Percentiles rank a stretch among this genome's conserved stretches.
Conservation (phyloP, 306 rosid genomes). For the Astragalus membranaceus region DNA sequence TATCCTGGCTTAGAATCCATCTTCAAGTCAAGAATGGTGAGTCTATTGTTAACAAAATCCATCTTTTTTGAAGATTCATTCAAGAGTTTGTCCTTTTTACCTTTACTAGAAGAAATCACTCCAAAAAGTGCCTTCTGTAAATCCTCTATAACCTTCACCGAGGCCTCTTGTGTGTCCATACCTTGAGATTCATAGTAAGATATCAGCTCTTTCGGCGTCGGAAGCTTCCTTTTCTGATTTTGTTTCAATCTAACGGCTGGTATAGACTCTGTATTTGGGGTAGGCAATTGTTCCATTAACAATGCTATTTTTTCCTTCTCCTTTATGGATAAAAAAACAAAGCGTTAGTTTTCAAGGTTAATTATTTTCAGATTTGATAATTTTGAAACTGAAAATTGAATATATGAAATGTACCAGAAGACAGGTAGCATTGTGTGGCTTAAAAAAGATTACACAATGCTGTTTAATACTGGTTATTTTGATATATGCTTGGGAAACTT, state of each 20-base stretch:
- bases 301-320: too few species aligned
- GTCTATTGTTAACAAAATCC: conserved; percentile 42
- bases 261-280: neutral
- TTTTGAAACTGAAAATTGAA: neutral
- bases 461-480: conserved; percentile 63
- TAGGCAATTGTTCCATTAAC: conserved; percentile 20
- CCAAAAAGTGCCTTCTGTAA: conserved; percentile 66
- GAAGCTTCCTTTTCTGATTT: conserved; percentile 37
- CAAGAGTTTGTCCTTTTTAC: conserved; percentile 49
- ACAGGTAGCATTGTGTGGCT: conserved; percentile 73
- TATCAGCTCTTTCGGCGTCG: conserved; percentile 54
- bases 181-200: conserved; percentile 85
- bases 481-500: conserved; percentile 81
- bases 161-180: conserved; percentile 52
- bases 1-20: conserved; percentile 80
- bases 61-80: conserved; percentile 54
- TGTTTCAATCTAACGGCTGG: neutral
- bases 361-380: neutral
- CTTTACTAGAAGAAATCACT: conserved; percentile 63
- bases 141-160: conserved; percentile 82
- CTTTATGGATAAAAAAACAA: too few species aligned
- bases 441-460: conserved; percentile 37
- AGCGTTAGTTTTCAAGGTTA: neutral
- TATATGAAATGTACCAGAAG: conserved; percentile 54
- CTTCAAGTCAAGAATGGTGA: conserved; percentile 64